phyloP scores from a whole-genome alignment of 306 rosid genomes.

The Cicer arietinum region DNA sequence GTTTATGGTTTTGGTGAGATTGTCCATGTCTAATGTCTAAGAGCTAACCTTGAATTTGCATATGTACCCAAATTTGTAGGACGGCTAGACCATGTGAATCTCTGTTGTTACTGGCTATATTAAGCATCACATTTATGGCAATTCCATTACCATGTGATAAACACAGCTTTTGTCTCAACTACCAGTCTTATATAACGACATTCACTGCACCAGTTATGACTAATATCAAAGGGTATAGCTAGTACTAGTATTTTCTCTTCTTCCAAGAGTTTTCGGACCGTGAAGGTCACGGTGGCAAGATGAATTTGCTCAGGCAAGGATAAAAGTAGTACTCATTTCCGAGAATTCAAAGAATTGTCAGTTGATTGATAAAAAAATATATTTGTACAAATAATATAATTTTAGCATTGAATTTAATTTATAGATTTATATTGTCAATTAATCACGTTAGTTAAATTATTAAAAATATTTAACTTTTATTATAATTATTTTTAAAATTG shows the following conservation, averaged over 20 bases:
- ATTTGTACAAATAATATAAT: no score
- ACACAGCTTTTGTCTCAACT: conserved; percentile 40
- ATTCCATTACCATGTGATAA: conserved; percentile 39
- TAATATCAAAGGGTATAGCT: background rate
- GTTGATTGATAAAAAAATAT: no score
- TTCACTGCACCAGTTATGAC: background rate
- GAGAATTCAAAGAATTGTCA: no score
- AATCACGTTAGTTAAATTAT: no score
- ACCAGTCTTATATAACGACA: background rate
- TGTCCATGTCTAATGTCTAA: conserved; percentile 30
- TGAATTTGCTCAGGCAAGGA: no score
- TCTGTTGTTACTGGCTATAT: background rate
- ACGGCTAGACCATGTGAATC: conserved; percentile 41
- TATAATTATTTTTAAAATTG: no score
- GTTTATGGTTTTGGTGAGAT: background rate
- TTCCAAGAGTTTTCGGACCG: background rate
- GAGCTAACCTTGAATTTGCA: conserved; percentile 9
- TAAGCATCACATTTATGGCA: background rate
- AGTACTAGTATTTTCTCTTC: background rate
- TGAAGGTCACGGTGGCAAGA: background rate
- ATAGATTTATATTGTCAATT: no score
- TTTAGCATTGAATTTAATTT: no score
- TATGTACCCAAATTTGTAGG: conserved; percentile 35
- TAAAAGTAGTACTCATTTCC: no score
- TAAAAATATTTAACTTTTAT: no score